Base-by-base conservation (phyloP, 495 filamentous ascomycete species). In the Apodospora peruviana region DNA sequence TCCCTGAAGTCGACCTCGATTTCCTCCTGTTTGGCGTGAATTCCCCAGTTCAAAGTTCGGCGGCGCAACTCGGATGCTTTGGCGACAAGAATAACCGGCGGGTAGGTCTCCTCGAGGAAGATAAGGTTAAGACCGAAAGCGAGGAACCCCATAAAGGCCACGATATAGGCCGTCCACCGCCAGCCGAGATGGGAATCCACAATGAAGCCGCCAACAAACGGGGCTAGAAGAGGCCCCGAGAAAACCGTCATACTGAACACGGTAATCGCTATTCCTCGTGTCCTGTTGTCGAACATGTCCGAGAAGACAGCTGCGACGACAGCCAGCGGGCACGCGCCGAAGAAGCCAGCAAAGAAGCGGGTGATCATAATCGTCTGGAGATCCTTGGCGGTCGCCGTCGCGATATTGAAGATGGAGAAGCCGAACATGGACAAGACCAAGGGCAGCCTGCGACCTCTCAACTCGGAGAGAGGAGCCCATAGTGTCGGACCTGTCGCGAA, bases 11-110 rank as follows among this genome's bases (percentile, higher is more conserved):
- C 85, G 45, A 96, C 76, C 63, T 94, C 89, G 52, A 94, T 90
- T 69, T 95, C 89, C 60, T 95, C 90, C 64, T 95, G 87, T 61
- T 90, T 94, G 40, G 90, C 87, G 68, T 95, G 89, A 53, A 96
- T 94, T 39, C 88, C 90, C 89, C 90, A 94, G 69, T 94, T 95
- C 60, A 81, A 79, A 5, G 90, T 95, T 38, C 85, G 70, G 10
- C 87, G 86, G 40, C 90, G 85, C 18, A 96, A 74, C 46, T 90
- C 82, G 1, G 77, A 64, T 4, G 90, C 90, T 66, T 95, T 94
- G 21, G 70, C 62, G 42, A 93, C 77, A 0, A 95, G 74, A 43
- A 95, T 83, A 3, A 88, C 71, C 0, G 90, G 88, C 16, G 89
- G 87, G 58, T 95, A 96, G 0, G 89, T 87, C 67, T 96, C 90